Percentiles rank a stretch among this genome's conserved stretches.
Evolutionary conservation across 2,329 filamentous ascomycete genomes (phyloP).

Genomic region (Aureobasidium lini): DNA sequence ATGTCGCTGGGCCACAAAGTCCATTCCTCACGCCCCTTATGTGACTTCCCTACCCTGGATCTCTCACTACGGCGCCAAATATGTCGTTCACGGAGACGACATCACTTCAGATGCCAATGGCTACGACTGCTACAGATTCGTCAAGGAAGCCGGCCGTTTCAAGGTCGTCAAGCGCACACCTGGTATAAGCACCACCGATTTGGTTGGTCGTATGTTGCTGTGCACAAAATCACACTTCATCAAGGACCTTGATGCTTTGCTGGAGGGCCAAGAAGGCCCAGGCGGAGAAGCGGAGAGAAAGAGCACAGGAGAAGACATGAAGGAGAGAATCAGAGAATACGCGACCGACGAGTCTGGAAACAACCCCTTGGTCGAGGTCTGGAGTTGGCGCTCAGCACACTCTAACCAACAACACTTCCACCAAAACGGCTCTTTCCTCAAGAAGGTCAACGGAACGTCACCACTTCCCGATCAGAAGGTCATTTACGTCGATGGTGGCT

Average conservation of each 20-base stretch:
- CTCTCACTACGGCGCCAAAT: constrained; percentile 87
- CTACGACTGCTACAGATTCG: constrained; percentile 95
- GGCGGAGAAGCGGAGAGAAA: constrained; percentile 62
- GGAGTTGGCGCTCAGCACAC: constrained; percentile 56
- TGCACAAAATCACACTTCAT: constrained; percentile 96
- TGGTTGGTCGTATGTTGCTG: constrained; percentile 95
- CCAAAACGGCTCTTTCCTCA: constrained; percentile 58
- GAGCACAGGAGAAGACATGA: constrained; percentile 59
- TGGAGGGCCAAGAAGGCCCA: constrained; percentile 65
- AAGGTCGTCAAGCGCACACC: constrained; percentile 95
- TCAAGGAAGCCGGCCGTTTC: constrained; percentile 89
- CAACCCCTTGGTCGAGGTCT: constrained; percentile 73
- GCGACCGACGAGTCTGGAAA: constrained; percentile 78
- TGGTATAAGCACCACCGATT: constrained; percentile 91
- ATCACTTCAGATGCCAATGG: constrained; percentile 91
- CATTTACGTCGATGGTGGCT: constrained; percentile 93
- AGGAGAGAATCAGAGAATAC: constrained; percentile 72
- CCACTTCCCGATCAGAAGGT: constrained; percentile 73
- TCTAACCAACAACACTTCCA: constrained; percentile 11
- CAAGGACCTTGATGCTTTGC: constrained; percentile 50
- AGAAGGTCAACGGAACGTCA: constrained; percentile 62
- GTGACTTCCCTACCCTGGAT: constrained; percentile 93
- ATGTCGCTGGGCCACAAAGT: constrained; percentile 86
- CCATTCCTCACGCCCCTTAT: constrained; percentile 81
- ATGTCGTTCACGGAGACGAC: constrained; percentile 94